phyloP scores from a whole-genome alignment of 164 flowering plant genomes.

The Chloranthus sessilifolius region DNA sequence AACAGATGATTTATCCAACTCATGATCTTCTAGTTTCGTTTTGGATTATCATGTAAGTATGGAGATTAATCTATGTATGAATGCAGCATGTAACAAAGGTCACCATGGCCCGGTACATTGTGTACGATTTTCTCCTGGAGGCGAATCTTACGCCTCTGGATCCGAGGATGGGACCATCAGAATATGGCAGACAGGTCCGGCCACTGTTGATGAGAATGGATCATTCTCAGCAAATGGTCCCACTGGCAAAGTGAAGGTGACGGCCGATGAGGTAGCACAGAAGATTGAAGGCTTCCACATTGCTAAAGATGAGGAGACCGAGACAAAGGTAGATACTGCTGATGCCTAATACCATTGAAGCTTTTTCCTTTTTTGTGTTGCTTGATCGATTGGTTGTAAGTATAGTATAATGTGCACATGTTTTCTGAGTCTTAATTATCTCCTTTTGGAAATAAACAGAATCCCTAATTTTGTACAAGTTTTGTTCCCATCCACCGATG shows the following conservation, averaged over 20 bases:
- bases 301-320: constrained; percentile 39
- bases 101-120: constrained; percentile 99
- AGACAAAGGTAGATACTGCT: constrained; percentile 34
- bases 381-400: too few species aligned
- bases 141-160: constrained; percentile 96
- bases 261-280: constrained; percentile 46
- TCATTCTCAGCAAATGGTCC: constrained; percentile 33
- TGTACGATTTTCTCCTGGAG: constrained; percentile 88
- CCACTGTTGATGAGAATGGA: constrained; percentile 40
- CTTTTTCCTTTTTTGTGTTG: too few species aligned
- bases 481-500: too few species aligned
- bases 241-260: constrained; percentile 42
- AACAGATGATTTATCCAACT: too few species aligned
- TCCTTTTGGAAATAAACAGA: too few species aligned
- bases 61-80: too few species aligned
- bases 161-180: constrained; percentile 98
- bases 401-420: too few species aligned
- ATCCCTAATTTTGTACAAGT: too few species aligned
- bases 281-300: constrained; percentile 69
- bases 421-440: too few species aligned
- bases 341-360: constrained; percentile 7
- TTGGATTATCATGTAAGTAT: too few species aligned
- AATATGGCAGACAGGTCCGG: constrained; percentile 87
- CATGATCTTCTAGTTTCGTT: too few species aligned
- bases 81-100: constrained; percentile 92